phyloP scores from a whole-genome alignment of 2,329 filamentous ascomycete genomes.

The Albifimbria verrucaria region DNA sequence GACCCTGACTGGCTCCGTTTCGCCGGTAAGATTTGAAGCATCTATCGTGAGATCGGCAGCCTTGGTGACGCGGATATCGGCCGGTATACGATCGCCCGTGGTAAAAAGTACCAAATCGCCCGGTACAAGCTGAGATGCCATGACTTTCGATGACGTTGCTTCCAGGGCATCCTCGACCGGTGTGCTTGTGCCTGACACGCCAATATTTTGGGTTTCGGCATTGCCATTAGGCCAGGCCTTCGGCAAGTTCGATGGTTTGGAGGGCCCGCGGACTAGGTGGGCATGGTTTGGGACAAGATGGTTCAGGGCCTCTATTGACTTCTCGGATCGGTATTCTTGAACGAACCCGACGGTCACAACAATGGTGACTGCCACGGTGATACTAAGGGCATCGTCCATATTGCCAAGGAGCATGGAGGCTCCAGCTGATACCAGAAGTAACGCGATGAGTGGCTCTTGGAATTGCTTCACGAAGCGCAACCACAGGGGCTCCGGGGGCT shows the following conservation, averaged over 20 bases:
- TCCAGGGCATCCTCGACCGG: constrained; percentile 64
- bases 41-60: constrained; percentile 90
- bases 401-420: constrained; percentile 92
- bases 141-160: constrained; percentile 76
- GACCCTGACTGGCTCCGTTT: constrained; percentile 89
- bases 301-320: constrained; percentile 92
- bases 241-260: constrained; percentile 28
- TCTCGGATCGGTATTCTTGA: constrained; percentile 96
- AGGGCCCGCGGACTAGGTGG: constrained; percentile 74
- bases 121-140: constrained; percentile 82
- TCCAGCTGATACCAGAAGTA: constrained; percentile 84
- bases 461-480: constrained; percentile 95
- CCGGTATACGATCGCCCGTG: constrained; percentile 93
- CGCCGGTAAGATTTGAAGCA: constrained; percentile 93
- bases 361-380: constrained; percentile 92
- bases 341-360: constrained; percentile 95
- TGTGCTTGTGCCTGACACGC: constrained; percentile 47
- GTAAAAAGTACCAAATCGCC: constrained; percentile 93
- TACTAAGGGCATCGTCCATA: constrained; percentile 91
- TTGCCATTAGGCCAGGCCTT: constrained; percentile 47
- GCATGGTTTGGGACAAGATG: constrained; percentile 93
- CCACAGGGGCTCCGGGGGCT: constrained; percentile 92
- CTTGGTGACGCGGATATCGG: constrained; percentile 90
- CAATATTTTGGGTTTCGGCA: constrained; percentile 41
- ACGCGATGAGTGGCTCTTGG: constrained; percentile 87